These are phyloP conservation scores for Suillus subaureus DNA, from an alignment of 768 basidiomycete genomes.

Conservation along the genomic window DNA sequence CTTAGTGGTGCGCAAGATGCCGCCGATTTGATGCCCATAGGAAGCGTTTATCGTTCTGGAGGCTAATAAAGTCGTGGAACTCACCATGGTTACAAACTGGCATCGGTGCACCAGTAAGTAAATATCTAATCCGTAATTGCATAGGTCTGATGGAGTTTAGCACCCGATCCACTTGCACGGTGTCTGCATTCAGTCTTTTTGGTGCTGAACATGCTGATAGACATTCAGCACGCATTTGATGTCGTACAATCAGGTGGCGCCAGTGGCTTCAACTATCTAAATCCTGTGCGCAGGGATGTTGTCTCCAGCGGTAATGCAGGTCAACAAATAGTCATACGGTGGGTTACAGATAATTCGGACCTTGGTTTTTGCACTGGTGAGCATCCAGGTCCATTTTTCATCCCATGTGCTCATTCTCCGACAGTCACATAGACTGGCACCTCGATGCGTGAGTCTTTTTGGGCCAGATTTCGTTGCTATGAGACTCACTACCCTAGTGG, in stretches of 20 bases:
- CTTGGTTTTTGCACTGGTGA: slow-evolving; percentile 51
- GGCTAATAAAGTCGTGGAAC: slow-evolving; percentile 30
- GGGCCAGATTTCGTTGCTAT: too few species aligned
- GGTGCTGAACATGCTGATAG: background rate
- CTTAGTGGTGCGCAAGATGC: background rate
- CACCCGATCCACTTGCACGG: background rate
- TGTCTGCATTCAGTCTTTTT: background rate
- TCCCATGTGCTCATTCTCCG: slow-evolving; percentile 1
- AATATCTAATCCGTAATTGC: background rate
- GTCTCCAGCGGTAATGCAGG: slow-evolving; percentile 28
- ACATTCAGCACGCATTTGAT: background rate
- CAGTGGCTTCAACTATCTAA: slow-evolving; percentile 33
- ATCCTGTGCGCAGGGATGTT: slow-evolving; percentile 41
- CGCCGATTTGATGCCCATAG: slow-evolving; percentile 47
- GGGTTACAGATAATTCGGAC: slow-evolving; percentile 63
- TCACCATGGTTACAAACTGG: slow-evolving; percentile 18
- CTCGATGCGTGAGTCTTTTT: slow-evolving; percentile 21
- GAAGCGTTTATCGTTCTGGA: slow-evolving; percentile 24
- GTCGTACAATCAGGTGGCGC: slow-evolving; percentile 34
- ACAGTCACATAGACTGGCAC: slow-evolving; percentile 34
- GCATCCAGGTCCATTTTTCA: background rate
- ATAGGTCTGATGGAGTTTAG: background rate
- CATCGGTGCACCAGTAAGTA: background rate
- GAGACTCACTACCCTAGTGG: slow-evolving; percentile 18
- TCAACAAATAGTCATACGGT: slow-evolving; percentile 54